Base-by-base conservation (phyloP, 176 grass and related monocot species). In the Lolium rigidum region DNA sequence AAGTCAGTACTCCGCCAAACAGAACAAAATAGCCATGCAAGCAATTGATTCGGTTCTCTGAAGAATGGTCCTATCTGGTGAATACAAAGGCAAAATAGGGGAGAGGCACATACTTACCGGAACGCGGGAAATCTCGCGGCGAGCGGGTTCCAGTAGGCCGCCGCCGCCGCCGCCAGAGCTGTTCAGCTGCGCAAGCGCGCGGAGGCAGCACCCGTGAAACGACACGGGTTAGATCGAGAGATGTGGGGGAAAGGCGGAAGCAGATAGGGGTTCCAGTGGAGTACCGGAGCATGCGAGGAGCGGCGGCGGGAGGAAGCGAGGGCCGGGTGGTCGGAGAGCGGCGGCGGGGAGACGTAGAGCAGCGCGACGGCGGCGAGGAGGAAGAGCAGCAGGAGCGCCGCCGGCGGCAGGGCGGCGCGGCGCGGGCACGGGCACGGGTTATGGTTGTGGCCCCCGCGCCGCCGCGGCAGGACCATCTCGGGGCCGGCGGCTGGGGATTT, bases 301-400 rank as follows among this genome's bases (percentile, higher is more conserved):
- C 74, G 71, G 76, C 21, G 50, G 74, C 77, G 87, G 79, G 81
- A 63, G 52, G 80, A 79, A 24, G 89, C 70, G 75, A 93, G 13
- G 54, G 72, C 76, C 20, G 91, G 91, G 73, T 97, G 90, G 82
- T 97, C 94, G 10, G 77, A 81, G 66, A 94, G 65, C 7, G 90
- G 94, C 3, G 92, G 94, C 18, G 94, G 87, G 26, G 91, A 89
- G 49, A 92, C 38, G 85, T 87, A 97, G 37, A 94, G 90, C 43
- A 94, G 76, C 24, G 86, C 64, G 62, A 92, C 58, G 77, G 90
- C 87, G 60, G 70, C 85, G 83, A 94, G 49, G 79, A 94, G 87
- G 77, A 97, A 87, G 63, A 94, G 91, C 61, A 94, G 91, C 55
- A 94, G 89, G 75, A 88, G 82, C 26, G 80, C 90, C 31, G 73